A percentile compares a stretch with the other conserved stretches of the same genome.
These are phyloP conservation scores for Thraustochytrium sp. DNA, from an alignment of 352 stramenopile genomes.

Conservation along the genomic window DNA sequence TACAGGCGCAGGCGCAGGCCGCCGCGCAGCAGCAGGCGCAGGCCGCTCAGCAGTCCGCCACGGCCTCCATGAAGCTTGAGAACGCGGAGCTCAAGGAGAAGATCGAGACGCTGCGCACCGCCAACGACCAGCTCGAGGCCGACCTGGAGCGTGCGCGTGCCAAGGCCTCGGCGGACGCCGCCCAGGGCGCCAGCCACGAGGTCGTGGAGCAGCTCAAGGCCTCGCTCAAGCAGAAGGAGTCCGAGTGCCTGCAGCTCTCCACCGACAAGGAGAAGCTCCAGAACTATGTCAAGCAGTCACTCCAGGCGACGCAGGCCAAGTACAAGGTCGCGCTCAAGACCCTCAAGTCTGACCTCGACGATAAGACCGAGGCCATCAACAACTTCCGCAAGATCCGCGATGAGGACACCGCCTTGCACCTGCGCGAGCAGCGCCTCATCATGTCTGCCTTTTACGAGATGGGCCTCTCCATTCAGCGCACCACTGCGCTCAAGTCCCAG, in stretches of 20 bases:
- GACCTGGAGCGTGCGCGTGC: not conserved
- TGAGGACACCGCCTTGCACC: not conserved
- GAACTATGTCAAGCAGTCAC: constrained; percentile 30
- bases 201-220: constrained; percentile 28
- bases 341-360: constrained; percentile 6
- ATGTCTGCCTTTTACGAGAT: constrained; percentile 31
- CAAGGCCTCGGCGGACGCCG: not conserved
- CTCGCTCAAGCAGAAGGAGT: constrained; percentile 13
- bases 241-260: constrained; percentile 4
- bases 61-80: constrained; percentile 24
- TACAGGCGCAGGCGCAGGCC: not conserved
- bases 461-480: constrained; percentile 13
- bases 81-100: constrained; percentile 2
- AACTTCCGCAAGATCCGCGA: constrained; percentile 31
- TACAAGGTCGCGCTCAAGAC: constrained; percentile 40
- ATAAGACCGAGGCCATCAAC: constrained; percentile 19
- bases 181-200: not conserved
- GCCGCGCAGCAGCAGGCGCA: not conserved
- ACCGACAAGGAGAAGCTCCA: constrained; percentile 43
- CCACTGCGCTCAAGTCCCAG: constrained; percentile 24
- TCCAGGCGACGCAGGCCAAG: constrained; percentile 23
- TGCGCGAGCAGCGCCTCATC: constrained; percentile 14
- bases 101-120: not conserved
- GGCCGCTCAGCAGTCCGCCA: not conserved
- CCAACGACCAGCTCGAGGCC: not conserved